Conservation (phyloP, 805 yeast genomes). For the Starmerella apis region DNA sequence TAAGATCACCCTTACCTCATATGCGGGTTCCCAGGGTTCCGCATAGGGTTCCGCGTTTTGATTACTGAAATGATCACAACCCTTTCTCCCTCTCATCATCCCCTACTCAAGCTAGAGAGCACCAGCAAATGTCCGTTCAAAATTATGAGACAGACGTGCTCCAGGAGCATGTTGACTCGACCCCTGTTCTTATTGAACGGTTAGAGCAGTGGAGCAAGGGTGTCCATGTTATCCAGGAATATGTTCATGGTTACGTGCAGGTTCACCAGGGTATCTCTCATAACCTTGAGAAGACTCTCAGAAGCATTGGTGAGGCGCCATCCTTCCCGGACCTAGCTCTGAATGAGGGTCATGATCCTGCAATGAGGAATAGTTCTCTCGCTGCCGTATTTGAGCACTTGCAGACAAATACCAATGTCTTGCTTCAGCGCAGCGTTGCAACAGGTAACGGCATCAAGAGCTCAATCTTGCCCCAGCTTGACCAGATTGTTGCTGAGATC, state of each 20-base stretch:
- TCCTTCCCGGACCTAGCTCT: conserved; percentile 23
- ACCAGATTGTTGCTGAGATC: conserved; percentile 35
- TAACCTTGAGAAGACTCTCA: conserved; percentile 32
- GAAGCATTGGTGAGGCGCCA: conserved; percentile 31
- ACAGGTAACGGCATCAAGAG: conserved; percentile 34
- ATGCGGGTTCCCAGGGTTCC: no score
- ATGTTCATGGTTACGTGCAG: conserved; percentile 27
- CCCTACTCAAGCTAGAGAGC: neutral
- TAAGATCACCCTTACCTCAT: neutral
- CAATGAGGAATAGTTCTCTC: conserved; percentile 25
- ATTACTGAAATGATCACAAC: neutral
- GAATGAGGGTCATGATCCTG: neutral
- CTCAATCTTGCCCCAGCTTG: conserved; percentile 38
- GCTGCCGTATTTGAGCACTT: conserved; percentile 31
- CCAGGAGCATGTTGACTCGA: conserved; percentile 31
- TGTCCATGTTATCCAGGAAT: conserved; percentile 28
- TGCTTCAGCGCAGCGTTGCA: conserved; percentile 33
- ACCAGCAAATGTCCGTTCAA: conserved; percentile 21
- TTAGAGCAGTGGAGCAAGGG: conserved; percentile 35
- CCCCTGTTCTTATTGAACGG: conserved; percentile 31
- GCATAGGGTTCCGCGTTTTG: neutral
- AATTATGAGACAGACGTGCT: conserved; percentile 24
- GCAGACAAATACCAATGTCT: conserved; percentile 30
- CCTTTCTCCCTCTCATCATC: neutral
- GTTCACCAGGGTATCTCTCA: conserved; percentile 28